Base-by-base conservation (phyloP, 164 flowering plant genomes). In the Chloranthus sessilifolius region DNA sequence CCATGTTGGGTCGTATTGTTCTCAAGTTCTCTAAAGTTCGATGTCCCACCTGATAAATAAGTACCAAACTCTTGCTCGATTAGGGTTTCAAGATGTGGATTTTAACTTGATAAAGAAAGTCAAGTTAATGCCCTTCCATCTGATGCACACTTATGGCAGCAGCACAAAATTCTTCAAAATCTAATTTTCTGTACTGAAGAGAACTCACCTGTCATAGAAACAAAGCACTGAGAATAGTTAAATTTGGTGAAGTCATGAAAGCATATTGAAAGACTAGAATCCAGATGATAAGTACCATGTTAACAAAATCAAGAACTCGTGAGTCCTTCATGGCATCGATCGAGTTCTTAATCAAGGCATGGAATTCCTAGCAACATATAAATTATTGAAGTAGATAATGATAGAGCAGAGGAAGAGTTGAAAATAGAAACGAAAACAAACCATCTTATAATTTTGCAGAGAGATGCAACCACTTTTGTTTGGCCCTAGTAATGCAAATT, bases 251-350 rank as follows among this genome's bases (percentile, higher is more conserved):
- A n/a, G n/a, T n/a, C n/a, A n/a, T n/a, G n/a, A n/a, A n/a, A n/a
- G n/a, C n/a, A n/a, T n/a, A n/a, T n/a, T n/a, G n/a, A n/a, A n/a
- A n/a, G n/a, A n/a, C n/a, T n/a, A 22, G 24, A 36, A 22, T 1
- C 29, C 53, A 35, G 10, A 21, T 20, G 20, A 3, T 29, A 39
- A 24, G 47, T 77, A 91, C 98, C 92, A 69, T 68, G 73, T 47
- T 70, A 14, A 62, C 82, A 63, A 56, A 92, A 54, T 92, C 96
- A 19, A 75, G 39, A 55, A 84, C 88, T 49, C 88, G 68, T 24
- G 99, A 80, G 73, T 92, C 94, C 71, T 79, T 88, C 80, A 85
- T 74, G 39, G 96, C 88, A 60, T 85, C 94, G 2, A 95, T 92
- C 7, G 81, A 66, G 52, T 53, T 63, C 69, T 67, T 85, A 22